Evolutionary conservation across 1,139 yeast species (phyloP), one percentile per base, ranked within the genome.

Genomic region (Blastobotrys buckinghamii): DNA sequence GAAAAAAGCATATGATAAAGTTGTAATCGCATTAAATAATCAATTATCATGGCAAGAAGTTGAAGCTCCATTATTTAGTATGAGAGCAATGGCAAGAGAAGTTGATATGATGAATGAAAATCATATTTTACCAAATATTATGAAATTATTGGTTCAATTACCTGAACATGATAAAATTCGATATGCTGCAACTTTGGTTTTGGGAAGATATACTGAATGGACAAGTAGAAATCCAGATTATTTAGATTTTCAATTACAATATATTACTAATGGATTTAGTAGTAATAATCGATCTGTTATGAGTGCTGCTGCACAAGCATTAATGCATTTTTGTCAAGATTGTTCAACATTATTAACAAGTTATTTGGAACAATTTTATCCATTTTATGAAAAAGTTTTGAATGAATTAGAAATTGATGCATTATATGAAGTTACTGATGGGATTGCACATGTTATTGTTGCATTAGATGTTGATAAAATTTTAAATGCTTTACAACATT

Each of bases 121-220:
- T 29, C 74, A 73, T 36, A 77, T 85, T 6, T 69, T 92, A 55
- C 97, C 97, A 0, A 79, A 79, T 50, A 81, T 92, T 54, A 81
- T 90, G 95, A 75, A 78, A 42, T 67, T 75, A 52, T 69, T 87
- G 42, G 77, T 82, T 22, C 79, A 78, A 59, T 70, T 89, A 45
- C 97, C 97, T 0, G 94, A 86, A 58, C 92, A 88, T 61, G 83
- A 85, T 19, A 87, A 88, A 63, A 79, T 92, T 49, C 76, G 96
- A 62, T 92, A 92, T 60, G 95, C 97, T 2, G 92, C 96, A 1
- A 88, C 96, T 0, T 74, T 92, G 59, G 96, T 92, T 1, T 72
- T 94, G 44, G 98, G 98, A 8, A 76, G 98, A 59, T 92, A 92
- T 66, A 87, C 97, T 1, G 90, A 84, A 67, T 94, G 98, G 97